phyloP scores from a whole-genome alignment of 2,329 filamentous ascomycete species.

The Chrysoporthe puriensis region DNA sequence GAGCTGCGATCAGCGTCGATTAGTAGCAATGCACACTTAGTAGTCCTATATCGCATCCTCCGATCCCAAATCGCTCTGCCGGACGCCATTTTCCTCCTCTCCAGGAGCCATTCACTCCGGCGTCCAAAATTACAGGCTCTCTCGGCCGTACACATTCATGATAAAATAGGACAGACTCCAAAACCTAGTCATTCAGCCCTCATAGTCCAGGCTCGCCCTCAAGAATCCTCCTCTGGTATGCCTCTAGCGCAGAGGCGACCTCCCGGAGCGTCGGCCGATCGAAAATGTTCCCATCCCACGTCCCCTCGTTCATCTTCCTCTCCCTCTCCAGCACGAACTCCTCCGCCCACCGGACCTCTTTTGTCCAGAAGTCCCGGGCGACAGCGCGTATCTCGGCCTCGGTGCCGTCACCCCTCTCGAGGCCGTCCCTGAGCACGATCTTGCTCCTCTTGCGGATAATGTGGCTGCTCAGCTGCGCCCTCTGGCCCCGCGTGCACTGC shows the following conservation, averaged over 20 bases:
- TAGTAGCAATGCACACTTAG: not conserved
- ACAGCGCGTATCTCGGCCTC: conserved; percentile 36
- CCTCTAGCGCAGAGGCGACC: conserved; percentile 41
- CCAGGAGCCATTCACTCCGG: not conserved
- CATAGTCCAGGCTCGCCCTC: not conserved
- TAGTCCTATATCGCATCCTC: no score
- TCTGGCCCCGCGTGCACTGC: conserved; percentile 54
- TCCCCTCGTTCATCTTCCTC: conserved; percentile 41
- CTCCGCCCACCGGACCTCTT: conserved; percentile 52
- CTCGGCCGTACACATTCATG: not conserved
- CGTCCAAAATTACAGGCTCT: no score
- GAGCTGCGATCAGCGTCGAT: no score
- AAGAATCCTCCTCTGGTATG: conserved; percentile 19
- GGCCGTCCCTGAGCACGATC: conserved; percentile 43
- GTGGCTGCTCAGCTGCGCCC: conserved; percentile 47
- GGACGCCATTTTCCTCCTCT: not conserved
- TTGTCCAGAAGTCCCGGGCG: conserved; percentile 52
- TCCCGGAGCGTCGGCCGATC: conserved; percentile 51
- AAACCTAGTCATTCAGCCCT: not conserved
- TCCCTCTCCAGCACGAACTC: conserved; percentile 49
- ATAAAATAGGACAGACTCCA: not conserved
- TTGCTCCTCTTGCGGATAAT: conserved; percentile 51
- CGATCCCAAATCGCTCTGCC: not conserved
- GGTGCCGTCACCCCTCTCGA: conserved; percentile 38
- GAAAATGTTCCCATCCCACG: conserved; percentile 57